Base-by-base conservation (phyloP, 768 basidiomycete genomes). In the Tephrocybe sp. region DNA sequence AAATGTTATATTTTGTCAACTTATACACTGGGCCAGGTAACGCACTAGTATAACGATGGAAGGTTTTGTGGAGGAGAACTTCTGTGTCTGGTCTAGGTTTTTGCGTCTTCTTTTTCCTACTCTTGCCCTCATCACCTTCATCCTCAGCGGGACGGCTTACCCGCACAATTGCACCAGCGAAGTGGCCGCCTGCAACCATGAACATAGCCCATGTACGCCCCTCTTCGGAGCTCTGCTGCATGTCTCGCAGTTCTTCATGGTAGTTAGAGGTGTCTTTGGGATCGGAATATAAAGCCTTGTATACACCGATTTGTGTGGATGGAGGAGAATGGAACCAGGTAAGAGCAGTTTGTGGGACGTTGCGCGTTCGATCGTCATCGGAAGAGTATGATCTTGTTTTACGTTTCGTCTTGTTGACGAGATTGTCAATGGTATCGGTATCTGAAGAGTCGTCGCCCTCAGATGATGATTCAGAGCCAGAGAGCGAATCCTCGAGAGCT, bases 131-230 rank as follows among this genome's bases (percentile, higher is more conserved):
- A 54, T 74, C 65, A 46, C 68, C 60, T 23, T 69, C 69, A 3
- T 82, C 80, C 5, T 76, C 75, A 14, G 71, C 72, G 51, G 78
- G 54, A 53, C 74, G 68, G 68, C 85, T 81, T 23, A 93, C 88
- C 28, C 85, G 76, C 11, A 86, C 85, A 28, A 99, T 76, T 50
- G 93, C 88, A 21, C 96, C 97, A 12, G 97, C 97, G 70, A 99
- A 98, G 68, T 99, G 97, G 10, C 97, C 97, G 18, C 97, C 95
- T 0, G 97, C 97, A 34, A 88, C 84, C 93, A 98, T 97, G 61
- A 99, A 89, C 78, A 98, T 68, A 0, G 93, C 91, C 90, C 95
- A 96, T 53, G 81, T 88, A 33, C 93, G 75, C 14, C 85, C 90
- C 15, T 75, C 70, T 12, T 71, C 68, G 11, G 70, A 66, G 7